A percentile compares a stretch with the other conserved stretches of the same genome.
Evolutionary conservation across 2,329 filamentous ascomycete species (phyloP).

Genomic region (Lojkania enalia): DNA sequence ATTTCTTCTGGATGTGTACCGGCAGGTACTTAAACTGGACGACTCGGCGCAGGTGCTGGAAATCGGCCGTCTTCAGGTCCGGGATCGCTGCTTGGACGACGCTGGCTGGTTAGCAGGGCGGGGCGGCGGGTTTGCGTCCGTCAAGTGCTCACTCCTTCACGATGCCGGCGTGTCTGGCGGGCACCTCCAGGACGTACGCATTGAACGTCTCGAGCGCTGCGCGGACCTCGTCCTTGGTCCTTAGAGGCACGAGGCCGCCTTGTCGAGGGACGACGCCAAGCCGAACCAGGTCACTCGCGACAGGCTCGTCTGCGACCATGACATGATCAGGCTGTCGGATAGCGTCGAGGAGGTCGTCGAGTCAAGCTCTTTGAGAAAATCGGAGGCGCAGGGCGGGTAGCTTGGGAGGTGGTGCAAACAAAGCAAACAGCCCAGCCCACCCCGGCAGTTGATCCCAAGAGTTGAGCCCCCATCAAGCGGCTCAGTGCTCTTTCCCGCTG

Average conservation of each 20-base stretch:
- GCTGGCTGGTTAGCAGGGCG: constrained; percentile 38
- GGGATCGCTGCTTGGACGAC: constrained; percentile 51
- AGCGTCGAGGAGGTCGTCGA: neutral
- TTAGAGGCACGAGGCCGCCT: constrained; percentile 44
- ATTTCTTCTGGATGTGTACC: constrained; percentile 55
- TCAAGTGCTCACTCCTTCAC: constrained; percentile 67
- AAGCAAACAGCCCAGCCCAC: constrained; percentile 14
- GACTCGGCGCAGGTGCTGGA: constrained; percentile 71
- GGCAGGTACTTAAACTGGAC: constrained; percentile 72
- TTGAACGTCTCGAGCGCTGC: constrained; percentile 58
- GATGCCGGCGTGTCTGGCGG: constrained; percentile 70
- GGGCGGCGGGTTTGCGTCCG: constrained; percentile 12
- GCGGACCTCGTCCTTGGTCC: constrained; percentile 55
- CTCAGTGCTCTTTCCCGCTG: neutral
- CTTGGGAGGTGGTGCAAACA: constrained; percentile 5
- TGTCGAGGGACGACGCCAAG: constrained; percentile 12
- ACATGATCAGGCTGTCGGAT: constrained; percentile 2
- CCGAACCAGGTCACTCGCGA: neutral
- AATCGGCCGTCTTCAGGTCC: constrained; percentile 48
- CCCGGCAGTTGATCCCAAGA: constrained; percentile 7
- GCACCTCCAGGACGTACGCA: constrained; percentile 72
- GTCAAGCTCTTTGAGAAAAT: neutral
- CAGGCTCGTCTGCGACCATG: constrained; percentile 8
- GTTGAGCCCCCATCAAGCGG: too few relatives aligned
- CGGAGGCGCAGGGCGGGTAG: neutral